phyloP scores from a whole-genome alignment of 2,329 filamentous ascomycete species.

The Ceratocystis huliohia region DNA sequence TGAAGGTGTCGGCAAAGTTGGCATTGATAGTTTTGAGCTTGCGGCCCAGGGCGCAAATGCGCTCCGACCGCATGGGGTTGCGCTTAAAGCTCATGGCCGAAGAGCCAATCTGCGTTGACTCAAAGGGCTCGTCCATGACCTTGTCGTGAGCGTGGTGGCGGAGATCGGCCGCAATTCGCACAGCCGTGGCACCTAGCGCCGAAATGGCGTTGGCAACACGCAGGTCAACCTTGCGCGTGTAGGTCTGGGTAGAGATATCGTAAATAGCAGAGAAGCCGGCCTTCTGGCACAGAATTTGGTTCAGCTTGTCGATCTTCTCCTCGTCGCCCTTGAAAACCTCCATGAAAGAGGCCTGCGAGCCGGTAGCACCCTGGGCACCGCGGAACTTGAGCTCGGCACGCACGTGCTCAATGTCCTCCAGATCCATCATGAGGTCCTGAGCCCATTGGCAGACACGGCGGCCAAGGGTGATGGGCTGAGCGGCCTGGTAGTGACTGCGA shows the following conservation, averaged over 20 bases:
- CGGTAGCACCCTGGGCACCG: constrained; percentile 50
- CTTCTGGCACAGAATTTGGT: constrained; percentile 43
- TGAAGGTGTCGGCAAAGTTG: constrained; percentile 27
- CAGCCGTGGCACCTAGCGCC: constrained; percentile 63
- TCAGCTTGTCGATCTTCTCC: constrained; percentile 41
- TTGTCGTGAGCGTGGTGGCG: constrained; percentile 63
- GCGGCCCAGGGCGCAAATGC: constrained; percentile 35
- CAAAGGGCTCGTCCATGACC: constrained; percentile 60
- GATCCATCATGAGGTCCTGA: constrained; percentile 45
- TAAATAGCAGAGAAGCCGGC: constrained; percentile 40
- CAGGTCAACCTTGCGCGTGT: constrained; percentile 64
- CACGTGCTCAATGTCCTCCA: constrained; percentile 58
- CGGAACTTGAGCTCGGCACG: constrained; percentile 60
- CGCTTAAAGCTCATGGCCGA: constrained; percentile 44
- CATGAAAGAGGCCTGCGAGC: constrained; percentile 50
- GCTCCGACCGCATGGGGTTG: constrained; percentile 38
- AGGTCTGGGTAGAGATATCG: constrained; percentile 49
- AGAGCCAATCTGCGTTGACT: constrained; percentile 63
- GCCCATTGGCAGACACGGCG: constrained; percentile 61
- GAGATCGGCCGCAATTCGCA: constrained; percentile 60
- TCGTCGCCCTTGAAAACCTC: constrained; percentile 38
- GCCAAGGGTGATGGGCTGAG: constrained; percentile 43
- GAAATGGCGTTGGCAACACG: constrained; percentile 68
- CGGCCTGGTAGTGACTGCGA: constrained; percentile 59
- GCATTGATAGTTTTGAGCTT: constrained; percentile 34